Evolutionary conservation across 2,329 filamentous ascomycete species (phyloP).

Genomic region (Xylariaceae sp.): DNA sequence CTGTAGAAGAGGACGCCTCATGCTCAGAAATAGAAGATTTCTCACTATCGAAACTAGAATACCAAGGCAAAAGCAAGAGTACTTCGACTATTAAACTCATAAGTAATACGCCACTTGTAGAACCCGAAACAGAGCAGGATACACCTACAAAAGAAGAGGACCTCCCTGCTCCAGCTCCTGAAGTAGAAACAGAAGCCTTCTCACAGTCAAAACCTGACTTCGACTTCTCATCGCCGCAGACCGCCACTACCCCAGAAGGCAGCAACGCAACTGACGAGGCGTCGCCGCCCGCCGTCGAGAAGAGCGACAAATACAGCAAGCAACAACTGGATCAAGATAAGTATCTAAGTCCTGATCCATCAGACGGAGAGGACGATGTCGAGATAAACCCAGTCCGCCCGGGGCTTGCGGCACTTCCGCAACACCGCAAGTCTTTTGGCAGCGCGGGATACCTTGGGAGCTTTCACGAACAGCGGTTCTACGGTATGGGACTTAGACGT

Average conservation of each 20-base stretch:
- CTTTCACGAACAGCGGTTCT: slow-evolving; percentile 39
- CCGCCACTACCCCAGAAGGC: slow-evolving; percentile 22
- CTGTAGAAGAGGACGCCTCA: too few relatives aligned
- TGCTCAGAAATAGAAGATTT: neutral
- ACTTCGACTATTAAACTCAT: neutral
- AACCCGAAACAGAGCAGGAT: slow-evolving; percentile 6
- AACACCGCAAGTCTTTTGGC: slow-evolving; percentile 39
- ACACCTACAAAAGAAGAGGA: neutral
- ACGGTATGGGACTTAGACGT: slow-evolving; percentile 33
- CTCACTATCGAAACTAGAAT: neutral
- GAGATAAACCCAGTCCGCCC: neutral
- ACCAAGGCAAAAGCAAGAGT: neutral
- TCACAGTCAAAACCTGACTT: slow-evolving; percentile 39
- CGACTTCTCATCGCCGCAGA: slow-evolving; percentile 36
- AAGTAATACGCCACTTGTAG: neutral
- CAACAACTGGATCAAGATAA: slow-evolving; percentile 3
- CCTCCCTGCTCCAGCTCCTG: neutral
- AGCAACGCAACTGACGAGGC: slow-evolving; percentile 3
- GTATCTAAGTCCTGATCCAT: slow-evolving; percentile 2
- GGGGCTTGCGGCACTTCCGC: neutral
- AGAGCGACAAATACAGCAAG: neutral
- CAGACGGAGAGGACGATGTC: neutral
- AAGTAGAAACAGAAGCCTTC: slow-evolving; percentile 19
- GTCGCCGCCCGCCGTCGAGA: neutral
- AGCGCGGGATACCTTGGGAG: slow-evolving; percentile 41